A percentile compares a stretch with the other conserved stretches of the same genome.
Evolutionary conservation across 352 stramenopile genomes (phyloP).

Genomic region (Pseudoperonospora humuli): DNA sequence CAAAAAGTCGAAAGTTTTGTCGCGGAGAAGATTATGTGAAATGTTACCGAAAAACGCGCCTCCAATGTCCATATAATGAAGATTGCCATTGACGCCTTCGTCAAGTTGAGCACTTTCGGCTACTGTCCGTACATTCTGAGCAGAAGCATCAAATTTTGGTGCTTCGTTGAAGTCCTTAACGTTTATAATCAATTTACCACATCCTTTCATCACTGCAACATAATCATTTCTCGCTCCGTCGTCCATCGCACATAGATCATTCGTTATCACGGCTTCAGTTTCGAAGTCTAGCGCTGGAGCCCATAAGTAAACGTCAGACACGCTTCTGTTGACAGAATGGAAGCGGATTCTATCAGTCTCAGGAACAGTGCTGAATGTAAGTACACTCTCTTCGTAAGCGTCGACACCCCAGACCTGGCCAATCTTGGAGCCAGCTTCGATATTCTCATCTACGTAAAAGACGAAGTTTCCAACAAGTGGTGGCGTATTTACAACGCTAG

Average conservation of each 20-base stretch:
- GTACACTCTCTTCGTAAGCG: constrained; percentile 27
- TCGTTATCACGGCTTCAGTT: constrained; percentile 17
- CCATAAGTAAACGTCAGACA: constrained; percentile 29
- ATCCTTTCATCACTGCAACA: constrained; percentile 40
- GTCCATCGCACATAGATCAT: constrained; percentile 40
- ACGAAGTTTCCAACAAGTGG: constrained; percentile 11
- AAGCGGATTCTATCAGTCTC: constrained; percentile 22
- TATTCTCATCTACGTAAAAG: constrained; percentile 13
- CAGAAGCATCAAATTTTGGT: constrained; percentile 11
- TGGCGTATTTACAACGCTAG: constrained; percentile 17
- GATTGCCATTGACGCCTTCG: constrained; percentile 3
- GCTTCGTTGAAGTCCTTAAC: constrained; percentile 40
- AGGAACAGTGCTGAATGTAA: constrained; percentile 35
- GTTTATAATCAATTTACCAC: constrained; percentile 26
- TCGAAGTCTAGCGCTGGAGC: constrained; percentile 31
- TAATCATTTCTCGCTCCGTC: constrained; percentile 39
- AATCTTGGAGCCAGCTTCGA: constrained; percentile 19
- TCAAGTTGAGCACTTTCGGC: constrained; percentile 9
- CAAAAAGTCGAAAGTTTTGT: constrained; percentile 13
- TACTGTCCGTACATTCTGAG: background rate
- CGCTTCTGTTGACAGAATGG: constrained; percentile 13
- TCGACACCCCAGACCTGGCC: constrained; percentile 28
- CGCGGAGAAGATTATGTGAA: constrained; percentile 9
- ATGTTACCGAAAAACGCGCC: constrained; percentile 15
- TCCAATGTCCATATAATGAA: constrained; percentile 12